These are phyloP conservation scores for Irpex rosettiformis DNA, from an alignment of 1,284 basidiomycete species.

Conservation along the genomic window DNA sequence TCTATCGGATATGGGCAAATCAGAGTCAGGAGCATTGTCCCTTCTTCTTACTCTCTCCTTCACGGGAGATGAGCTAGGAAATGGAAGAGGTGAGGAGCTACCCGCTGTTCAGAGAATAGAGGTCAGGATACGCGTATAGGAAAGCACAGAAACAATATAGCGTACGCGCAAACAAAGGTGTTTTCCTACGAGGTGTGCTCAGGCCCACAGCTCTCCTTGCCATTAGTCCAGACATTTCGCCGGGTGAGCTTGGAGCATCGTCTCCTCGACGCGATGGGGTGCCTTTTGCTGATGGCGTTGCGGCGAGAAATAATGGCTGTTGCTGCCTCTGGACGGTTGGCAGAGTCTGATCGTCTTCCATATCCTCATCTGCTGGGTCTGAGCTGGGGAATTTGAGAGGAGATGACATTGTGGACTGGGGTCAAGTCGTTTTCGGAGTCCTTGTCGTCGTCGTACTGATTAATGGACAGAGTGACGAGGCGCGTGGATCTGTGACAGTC, in stretches of 20 bases:
- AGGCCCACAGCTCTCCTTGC: constrained; percentile 64
- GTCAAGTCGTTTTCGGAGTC: background rate
- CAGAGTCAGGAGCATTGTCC: constrained; percentile 25
- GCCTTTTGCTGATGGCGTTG: constrained; percentile 54
- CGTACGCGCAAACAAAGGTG: constrained; percentile 56
- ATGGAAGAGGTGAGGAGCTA: constrained; percentile 71
- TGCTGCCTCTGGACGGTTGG: constrained; percentile 38
- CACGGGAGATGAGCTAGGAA: constrained; percentile 67
- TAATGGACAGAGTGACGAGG: background rate
- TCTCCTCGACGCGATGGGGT: constrained; percentile 42
- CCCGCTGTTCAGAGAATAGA: constrained; percentile 32
- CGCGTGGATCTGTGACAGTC: background rate
- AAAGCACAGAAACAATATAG: constrained; percentile 5
- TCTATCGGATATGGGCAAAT: constrained; percentile 28
- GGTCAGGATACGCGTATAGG: background rate
- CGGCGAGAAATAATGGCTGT: constrained; percentile 55
- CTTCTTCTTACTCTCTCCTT: constrained; percentile 38
- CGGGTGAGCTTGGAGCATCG: constrained; percentile 36
- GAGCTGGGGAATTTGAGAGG: constrained; percentile 70
- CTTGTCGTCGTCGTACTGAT: background rate
- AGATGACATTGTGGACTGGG: constrained; percentile 52
- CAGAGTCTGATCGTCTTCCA: constrained; percentile 50
- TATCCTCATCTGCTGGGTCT: constrained; percentile 52
- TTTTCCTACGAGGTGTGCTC: constrained; percentile 47
- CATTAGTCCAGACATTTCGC: constrained; percentile 43